Evolutionary conservation across 208 protist genomes (phyloP).

Genomic region (Crithidia brevicula): DNA sequence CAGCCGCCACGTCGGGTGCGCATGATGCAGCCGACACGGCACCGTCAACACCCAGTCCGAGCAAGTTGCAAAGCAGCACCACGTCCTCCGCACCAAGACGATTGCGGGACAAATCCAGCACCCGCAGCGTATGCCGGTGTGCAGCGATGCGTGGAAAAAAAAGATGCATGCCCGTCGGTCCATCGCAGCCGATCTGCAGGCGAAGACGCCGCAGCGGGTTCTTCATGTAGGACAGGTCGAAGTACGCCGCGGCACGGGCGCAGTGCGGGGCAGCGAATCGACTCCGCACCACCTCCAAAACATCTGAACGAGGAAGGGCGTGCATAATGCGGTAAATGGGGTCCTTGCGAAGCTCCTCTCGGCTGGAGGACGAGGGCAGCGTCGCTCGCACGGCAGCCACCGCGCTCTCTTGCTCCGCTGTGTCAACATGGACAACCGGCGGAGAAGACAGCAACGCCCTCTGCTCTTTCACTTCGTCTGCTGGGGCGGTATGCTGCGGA

Average conservation of each 20-base stretch:
- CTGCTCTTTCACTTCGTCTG: no score
- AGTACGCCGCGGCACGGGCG: slow-evolving; percentile 72
- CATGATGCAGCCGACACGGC: background rate
- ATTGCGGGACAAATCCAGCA: slow-evolving; percentile 86
- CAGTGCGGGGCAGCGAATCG: slow-evolving; percentile 74
- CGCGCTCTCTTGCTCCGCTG: slow-evolving; percentile 16
- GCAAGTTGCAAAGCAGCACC: slow-evolving; percentile 52
- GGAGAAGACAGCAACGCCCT: no score
- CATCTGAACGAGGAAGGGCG: slow-evolving; percentile 71
- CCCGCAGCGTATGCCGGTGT: slow-evolving; percentile 67
- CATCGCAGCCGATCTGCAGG: slow-evolving; percentile 82
- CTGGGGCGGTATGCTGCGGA: no score
- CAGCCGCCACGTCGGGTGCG: background rate
- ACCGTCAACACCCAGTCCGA: slow-evolving; percentile 39
- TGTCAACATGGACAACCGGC: slow-evolving; percentile 2
- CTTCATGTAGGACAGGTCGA: slow-evolving; percentile 74
- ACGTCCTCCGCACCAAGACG: slow-evolving; percentile 66
- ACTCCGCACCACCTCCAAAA: slow-evolving; percentile 81
- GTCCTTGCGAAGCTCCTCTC: slow-evolving; percentile 44
- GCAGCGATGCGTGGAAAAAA: slow-evolving; percentile 70
- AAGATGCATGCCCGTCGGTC: slow-evolving; percentile 60
- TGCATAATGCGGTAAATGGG: slow-evolving; percentile 91
- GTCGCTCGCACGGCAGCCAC: slow-evolving; percentile 24
- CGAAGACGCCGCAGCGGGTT: slow-evolving; percentile 80
- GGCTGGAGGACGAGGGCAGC: background rate